These are phyloP conservation scores for Rhodotorula sp. DNA, from an alignment of 1,284 basidiomycete species.

Conservation along the genomic window DNA sequence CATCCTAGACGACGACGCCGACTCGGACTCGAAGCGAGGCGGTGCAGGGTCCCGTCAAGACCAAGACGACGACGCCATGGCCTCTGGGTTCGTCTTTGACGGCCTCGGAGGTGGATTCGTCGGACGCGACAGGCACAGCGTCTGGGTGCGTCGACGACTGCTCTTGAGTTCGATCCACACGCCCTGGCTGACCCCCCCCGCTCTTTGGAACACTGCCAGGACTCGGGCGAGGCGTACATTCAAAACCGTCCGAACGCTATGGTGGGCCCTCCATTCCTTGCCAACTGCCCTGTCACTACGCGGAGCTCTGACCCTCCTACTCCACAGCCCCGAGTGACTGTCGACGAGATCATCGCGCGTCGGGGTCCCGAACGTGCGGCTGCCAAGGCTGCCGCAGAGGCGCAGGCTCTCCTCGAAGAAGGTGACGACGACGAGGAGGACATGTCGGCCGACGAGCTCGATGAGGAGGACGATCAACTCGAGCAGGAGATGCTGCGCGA, in stretches of 20 bases:
- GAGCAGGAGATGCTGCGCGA: slow-evolving; percentile 45
- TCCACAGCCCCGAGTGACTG: slow-evolving; percentile 70
- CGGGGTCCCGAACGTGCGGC: slow-evolving; percentile 55
- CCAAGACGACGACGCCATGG: slow-evolving; percentile 63
- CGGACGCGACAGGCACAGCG: slow-evolving; percentile 35
- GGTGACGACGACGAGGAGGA: slow-evolving; percentile 52
- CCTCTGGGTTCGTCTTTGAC: slow-evolving; percentile 82
- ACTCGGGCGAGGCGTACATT: slow-evolving; percentile 44
- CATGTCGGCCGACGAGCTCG: slow-evolving; percentile 48
- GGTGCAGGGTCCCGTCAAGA: slow-evolving; percentile 26
- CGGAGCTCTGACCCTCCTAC: background rate
- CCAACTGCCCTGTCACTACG: background rate
- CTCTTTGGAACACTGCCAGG: slow-evolving; percentile 28
- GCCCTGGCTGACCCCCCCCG: background rate
- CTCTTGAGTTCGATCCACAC: background rate
- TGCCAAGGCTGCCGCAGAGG: slow-evolving; percentile 28
- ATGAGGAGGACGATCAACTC: slow-evolving; percentile 30
- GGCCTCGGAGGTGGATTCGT: slow-evolving; percentile 62
- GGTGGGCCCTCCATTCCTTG: slow-evolving; percentile 51
- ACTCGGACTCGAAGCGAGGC: slow-evolving; percentile 34
- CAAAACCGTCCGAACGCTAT: slow-evolving; percentile 50
- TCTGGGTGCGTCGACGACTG: slow-evolving; percentile 51
- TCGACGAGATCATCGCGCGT: slow-evolving; percentile 86
- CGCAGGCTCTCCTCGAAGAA: slow-evolving; percentile 57
- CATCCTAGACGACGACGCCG: slow-evolving; percentile 39